Base-by-base conservation (phyloP, 2,329 filamentous ascomycete genomes). In the Colletotrichum falcatum region DNA sequence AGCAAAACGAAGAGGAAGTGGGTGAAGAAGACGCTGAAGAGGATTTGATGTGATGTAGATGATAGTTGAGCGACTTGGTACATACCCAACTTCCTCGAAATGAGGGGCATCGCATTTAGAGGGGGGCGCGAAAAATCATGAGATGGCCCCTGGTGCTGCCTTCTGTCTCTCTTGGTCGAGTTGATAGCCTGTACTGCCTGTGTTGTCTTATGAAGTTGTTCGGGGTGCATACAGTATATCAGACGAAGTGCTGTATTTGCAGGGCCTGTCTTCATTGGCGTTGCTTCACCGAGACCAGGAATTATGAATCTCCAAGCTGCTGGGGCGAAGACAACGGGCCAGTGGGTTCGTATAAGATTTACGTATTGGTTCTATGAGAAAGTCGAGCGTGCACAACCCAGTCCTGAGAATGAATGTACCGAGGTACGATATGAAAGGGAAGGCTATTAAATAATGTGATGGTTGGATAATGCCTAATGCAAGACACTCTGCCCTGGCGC, bases 1-100 rank as follows among this genome's bases (percentile, higher is more conserved):
- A 89, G 74, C 93, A 94, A 76, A 88, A 91, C 63, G 89, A 90
- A 76, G 88, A 89, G 54, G 89, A 90, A 65, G 83, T 82, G 48
- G 84, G 82, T 23, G 84, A 82, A 16, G 83, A 83, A 20, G 84
- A 82, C 26, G 84, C 81, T n/a, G 84, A 82, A 5, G 85, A 85
- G 35, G 79, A 61, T 37, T 26, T 61, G 44, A 61, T 62, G 81
- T 2, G 79, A 80, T 48, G 44, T 14, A 5, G n/a, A 12, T 6
- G 23, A 51, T 28, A 14, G 44, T 12, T 33, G 14, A 20, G 37
- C 23, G 53, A 23, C 35, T 53, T n/a, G 28, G 44, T 48, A 53
- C 53, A 33, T 53, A 26, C 37, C 53, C 55, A 18, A 42, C 11
- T 42, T n/a, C 20, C 26, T 53, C 46, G 5, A 44, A 18, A 42